phyloP scores from a whole-genome alignment of 768 basidiomycete genomes.

The Trametes maxima region DNA sequence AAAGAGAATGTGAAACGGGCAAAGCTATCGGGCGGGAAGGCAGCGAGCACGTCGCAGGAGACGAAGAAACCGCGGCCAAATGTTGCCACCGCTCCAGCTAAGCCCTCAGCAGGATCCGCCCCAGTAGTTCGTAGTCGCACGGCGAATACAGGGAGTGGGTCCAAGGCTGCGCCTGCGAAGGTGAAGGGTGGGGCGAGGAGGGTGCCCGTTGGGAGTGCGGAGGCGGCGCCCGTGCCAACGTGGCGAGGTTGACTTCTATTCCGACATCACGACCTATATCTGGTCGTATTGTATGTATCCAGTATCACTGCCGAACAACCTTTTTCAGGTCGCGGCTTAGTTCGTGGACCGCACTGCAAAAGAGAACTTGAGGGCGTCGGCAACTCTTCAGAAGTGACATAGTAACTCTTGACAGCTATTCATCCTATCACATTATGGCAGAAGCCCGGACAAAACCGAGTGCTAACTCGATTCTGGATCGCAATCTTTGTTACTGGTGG shows the following conservation, averaged over 20 bases:
- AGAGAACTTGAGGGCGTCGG: too few species aligned
- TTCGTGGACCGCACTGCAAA: too few species aligned
- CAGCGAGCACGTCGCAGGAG: not conserved
- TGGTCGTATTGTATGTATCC: too few species aligned
- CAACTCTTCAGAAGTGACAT: too few species aligned
- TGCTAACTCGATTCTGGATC: too few species aligned
- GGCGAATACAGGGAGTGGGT: not conserved
- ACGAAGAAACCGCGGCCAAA: slow-evolving; percentile 4
- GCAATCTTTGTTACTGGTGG: too few species aligned
- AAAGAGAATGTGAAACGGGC: slow-evolving; percentile 33
- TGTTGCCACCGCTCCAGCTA: not conserved
- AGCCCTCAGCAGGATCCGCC: slow-evolving; percentile 7
- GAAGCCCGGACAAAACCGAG: too few species aligned
- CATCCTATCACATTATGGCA: too few species aligned
- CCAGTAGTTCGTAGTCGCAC: not conserved
- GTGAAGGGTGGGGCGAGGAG: slow-evolving; percentile 57
- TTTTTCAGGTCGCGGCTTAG: too few species aligned
- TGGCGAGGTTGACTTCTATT: slow-evolving; percentile 46
- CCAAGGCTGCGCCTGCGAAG: not conserved
- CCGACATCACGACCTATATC: too few species aligned
- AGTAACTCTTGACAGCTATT: too few species aligned
- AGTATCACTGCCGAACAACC: too few species aligned
- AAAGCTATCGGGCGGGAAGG: slow-evolving; percentile 15
- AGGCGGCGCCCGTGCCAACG: slow-evolving; percentile 55
- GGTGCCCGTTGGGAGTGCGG: slow-evolving; percentile 67